Evolutionary conservation across 371 early-diverging fungal species (phyloP).

Genomic region (Coemansia sp.): DNA sequence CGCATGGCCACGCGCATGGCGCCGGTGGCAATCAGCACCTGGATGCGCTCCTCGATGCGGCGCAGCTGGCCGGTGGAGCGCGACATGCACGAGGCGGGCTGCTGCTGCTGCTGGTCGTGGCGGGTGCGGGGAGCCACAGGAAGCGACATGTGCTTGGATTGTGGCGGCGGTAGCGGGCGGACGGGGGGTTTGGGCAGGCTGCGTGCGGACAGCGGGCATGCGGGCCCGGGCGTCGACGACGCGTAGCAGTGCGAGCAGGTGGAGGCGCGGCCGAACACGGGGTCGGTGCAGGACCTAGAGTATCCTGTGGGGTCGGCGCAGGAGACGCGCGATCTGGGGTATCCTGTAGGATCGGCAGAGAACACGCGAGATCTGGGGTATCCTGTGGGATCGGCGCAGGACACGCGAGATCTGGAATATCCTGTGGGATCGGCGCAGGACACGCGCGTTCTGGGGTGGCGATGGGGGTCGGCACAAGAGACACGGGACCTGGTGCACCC

Average conservation of each 20-base stretch:
- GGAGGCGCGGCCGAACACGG: not conserved
- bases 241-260: not conserved
- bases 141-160: not conserved
- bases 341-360: too few species aligned
- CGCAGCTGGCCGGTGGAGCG: constrained; percentile 30
- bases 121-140: not conserved
- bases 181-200: not conserved
- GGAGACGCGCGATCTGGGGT: too few species aligned
- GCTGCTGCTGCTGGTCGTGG: not conserved
- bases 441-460: too few species aligned
- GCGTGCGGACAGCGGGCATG: not conserved
- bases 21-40: constrained; percentile 33
- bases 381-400: too few species aligned
- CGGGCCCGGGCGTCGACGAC: not conserved
- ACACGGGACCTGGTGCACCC: too few species aligned
- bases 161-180: not conserved
- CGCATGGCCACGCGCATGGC: constrained; percentile 38
- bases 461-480: too few species aligned
- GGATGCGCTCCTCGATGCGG: constrained; percentile 40
- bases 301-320: too few species aligned
- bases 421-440: too few species aligned
- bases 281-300: too few species aligned
- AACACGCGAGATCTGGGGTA: too few species aligned
- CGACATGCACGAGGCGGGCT: not conserved
- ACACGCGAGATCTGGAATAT: too few species aligned